Evolutionary conservation across 768 basidiomycete genomes (phyloP).

Genomic region (Pleurotus tuoliensis): DNA sequence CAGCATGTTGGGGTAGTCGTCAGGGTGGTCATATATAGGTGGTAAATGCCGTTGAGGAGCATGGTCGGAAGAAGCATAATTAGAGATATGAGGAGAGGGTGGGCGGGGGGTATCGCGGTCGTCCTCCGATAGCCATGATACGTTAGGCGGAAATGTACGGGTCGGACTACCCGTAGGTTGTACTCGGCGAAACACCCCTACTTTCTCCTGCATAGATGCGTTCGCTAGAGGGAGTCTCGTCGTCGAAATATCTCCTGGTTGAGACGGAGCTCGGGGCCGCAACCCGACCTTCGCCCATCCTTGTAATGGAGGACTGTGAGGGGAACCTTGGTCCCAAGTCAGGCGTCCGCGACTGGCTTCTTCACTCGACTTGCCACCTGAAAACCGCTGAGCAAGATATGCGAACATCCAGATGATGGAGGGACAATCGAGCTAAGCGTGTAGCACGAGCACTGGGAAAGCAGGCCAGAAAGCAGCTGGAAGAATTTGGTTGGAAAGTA

Average conservation of each 20-base stretch:
- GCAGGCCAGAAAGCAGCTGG: background rate
- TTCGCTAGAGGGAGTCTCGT: no score
- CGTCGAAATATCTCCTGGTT: background rate
- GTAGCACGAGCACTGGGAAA: background rate
- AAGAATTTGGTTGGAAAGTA: background rate
- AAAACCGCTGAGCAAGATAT: background rate
- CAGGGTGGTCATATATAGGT: background rate
- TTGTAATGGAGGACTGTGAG: constrained; percentile 1
- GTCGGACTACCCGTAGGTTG: constrained; percentile 17
- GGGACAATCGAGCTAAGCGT: background rate
- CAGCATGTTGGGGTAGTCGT: constrained; percentile 17
- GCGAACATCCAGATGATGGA: background rate
- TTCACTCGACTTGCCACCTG: background rate
- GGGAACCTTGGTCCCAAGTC: background rate
- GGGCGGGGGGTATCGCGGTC: background rate
- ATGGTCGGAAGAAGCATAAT: background rate
- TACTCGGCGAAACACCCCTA: no score
- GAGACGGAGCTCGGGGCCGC: background rate
- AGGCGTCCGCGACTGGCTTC: background rate
- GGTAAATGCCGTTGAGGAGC: background rate
- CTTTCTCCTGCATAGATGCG: no score
- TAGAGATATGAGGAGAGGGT: background rate
- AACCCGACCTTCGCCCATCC: constrained; percentile 1
- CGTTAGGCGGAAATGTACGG: constrained; percentile 31
- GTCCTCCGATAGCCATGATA: constrained; percentile 29